phyloP scores from a whole-genome alignment of 345 rosid genomes.

The Citrus trifoliata region DNA sequence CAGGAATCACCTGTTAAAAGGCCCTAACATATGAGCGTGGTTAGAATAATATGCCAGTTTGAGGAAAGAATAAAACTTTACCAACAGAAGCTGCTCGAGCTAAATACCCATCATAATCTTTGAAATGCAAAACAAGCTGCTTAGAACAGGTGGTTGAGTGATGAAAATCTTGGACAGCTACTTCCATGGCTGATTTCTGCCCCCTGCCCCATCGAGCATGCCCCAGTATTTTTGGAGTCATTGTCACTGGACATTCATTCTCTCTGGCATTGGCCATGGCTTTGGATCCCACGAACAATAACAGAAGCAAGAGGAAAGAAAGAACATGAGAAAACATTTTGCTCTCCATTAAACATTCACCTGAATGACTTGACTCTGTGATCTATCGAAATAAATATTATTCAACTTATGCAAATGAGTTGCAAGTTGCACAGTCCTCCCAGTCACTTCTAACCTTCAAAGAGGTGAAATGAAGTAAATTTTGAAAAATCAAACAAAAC shows the following conservation, averaged over 20 bases:
- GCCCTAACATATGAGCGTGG: no score
- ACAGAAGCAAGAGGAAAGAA: background rate
- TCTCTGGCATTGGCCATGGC: background rate
- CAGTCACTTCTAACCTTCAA: no score
- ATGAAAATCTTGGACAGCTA: slow-evolving; percentile 9
- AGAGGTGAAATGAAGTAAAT: no score
- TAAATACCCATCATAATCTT: background rate
- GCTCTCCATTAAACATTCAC: background rate
- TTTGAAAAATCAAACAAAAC: no score
- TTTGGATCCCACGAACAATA: background rate
- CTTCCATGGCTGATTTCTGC: slow-evolving; percentile 4
- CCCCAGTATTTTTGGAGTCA: background rate
- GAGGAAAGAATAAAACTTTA: slow-evolving; percentile 1
- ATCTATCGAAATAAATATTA: background rate
- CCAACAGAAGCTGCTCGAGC: background rate
- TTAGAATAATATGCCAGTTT: background rate
- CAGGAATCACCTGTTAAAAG: no score
- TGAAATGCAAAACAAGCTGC: slow-evolving; percentile 7
- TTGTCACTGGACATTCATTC: background rate
- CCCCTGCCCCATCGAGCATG: background rate
- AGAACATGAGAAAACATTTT: background rate
- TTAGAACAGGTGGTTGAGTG: background rate
- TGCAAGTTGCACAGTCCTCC: no score
- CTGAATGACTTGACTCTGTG: background rate
- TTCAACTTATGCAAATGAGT: background rate